A percentile compares a stretch with the other conserved stretches of the same genome.
phyloP scores from a whole-genome alignment of 2,329 filamentous ascomycete species.

The Alternaria triticina region DNA sequence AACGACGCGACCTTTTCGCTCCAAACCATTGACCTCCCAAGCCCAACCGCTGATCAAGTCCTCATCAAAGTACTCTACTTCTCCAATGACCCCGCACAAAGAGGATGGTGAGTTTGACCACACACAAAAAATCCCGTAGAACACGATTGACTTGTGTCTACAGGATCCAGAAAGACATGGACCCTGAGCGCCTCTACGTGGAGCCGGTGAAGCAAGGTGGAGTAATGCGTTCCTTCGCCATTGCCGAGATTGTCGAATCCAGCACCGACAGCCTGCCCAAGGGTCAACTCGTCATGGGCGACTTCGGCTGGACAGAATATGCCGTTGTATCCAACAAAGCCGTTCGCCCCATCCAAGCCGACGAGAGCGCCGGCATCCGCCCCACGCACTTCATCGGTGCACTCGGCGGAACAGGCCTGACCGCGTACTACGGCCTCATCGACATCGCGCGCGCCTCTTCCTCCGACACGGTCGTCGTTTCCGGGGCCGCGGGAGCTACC shows the following conservation, averaged over 20 bases:
- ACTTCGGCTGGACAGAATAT: conserved; percentile 70
- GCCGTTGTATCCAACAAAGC: conserved; percentile 56
- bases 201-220: conserved; percentile 52
- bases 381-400: conserved; percentile 56
- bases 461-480: conserved; percentile 77
- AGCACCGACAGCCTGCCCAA: conserved; percentile 60
- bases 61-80: conserved; percentile 56
- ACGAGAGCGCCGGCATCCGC: conserved; percentile 44
- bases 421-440: conserved; percentile 76
- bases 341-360: conserved; percentile 36
- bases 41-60: conserved; percentile 50
- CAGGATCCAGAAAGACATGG: conserved; percentile 52
- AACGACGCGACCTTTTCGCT: conserved; percentile 51
- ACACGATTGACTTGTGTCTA: conserved; percentile 43
- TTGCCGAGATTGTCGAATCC: conserved; percentile 66
- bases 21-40: conserved; percentile 41
- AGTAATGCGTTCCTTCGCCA: conserved; percentile 68
- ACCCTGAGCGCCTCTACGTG: conserved; percentile 55
- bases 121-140: conserved; percentile 49
- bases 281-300: conserved; percentile 64
- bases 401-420: conserved; percentile 63
- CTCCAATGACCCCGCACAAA: conserved; percentile 55
- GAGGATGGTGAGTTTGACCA: not conserved
- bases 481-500: conserved; percentile 78
- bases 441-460: conserved; percentile 69